phyloP scores from a whole-genome alignment of 345 rosid genomes.

The Lumnitzera littorea region DNA sequence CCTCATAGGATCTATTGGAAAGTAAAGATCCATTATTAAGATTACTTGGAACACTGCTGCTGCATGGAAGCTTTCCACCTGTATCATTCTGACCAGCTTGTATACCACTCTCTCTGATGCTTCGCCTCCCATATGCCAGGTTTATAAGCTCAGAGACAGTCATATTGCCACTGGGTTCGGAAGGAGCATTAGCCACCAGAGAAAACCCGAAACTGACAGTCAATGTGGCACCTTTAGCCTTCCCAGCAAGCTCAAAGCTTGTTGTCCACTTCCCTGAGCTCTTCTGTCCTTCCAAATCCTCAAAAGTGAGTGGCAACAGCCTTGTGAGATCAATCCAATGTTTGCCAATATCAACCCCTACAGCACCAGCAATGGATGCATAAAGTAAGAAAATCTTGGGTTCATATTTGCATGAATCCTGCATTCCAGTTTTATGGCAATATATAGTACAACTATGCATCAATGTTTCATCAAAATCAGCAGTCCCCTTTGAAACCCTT shows the following conservation, averaged over 20 bases:
- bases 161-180: constrained; percentile 24
- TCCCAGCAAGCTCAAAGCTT: constrained; percentile 54
- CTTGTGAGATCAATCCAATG: constrained; percentile 76
- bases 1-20: constrained; percentile 30
- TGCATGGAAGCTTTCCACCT: constrained; percentile 28
- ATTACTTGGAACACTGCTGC: constrained; percentile 45
- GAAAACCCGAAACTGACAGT: constrained; percentile 69
- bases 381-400: constrained; percentile 45
- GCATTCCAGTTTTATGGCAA: constrained; percentile 51
- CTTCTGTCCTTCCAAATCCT: constrained; percentile 59
- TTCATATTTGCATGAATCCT: constrained; percentile 52
- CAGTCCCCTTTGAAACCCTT: constrained; percentile 40
- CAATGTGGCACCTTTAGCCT: constrained; percentile 56
- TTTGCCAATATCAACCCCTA: constrained; percentile 42
- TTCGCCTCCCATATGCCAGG: constrained; percentile 17
- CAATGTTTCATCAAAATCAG: constrained; percentile 68
- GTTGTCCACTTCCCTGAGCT: constrained; percentile 64
- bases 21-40: constrained; percentile 19
- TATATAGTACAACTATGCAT: constrained; percentile 47
- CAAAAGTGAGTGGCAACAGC: constrained; percentile 59
- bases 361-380: constrained; percentile 39
- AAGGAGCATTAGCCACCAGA: constrained; percentile 15
- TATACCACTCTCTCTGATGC: constrained; percentile 5
- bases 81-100: constrained; percentile 10
- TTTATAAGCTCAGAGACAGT: constrained; percentile 23